Evolutionary conservation across 192 early-diverging fungal genomes (phyloP), one percentile per base, ranked within the genome.

Genomic region (Coemansia sp.): DNA sequence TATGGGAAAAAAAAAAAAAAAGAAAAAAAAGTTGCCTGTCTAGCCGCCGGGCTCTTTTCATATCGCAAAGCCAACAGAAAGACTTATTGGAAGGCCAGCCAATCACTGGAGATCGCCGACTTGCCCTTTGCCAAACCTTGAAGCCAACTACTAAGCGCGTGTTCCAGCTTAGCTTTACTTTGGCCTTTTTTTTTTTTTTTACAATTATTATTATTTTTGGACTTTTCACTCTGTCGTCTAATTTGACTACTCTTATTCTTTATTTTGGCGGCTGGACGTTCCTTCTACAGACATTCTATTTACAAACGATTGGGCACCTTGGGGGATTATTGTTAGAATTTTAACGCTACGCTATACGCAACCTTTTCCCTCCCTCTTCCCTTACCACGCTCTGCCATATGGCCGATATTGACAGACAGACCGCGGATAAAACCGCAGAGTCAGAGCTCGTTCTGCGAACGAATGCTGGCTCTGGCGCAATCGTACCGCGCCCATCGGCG

Each of bases 401-500:
- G 73, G 63, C 73, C 10, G 73, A 68, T 68, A 38, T 67, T 14
- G 63, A 63, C 63, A 69, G 62, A 23, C 58, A 63, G n/a, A 31
- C 59, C 14, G 34, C 68, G 34, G 68, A 70, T 9, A 70, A 57
- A 25, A 7, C 61, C 32, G 42, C 63, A 14, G 64, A 38, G 37
- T 38, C 44, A 19, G 42, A 46, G 23, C 50, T 25, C 11, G 51
- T 67, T 55, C 66, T 67, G 29, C 58, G 37, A n/a, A 23, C 38
- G 45, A 70, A 67, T 25, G 53, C 66, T 21, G 67, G 64, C 46
- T 14, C 76, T 67, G 62, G 58, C 3, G 69, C 63, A n/a, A 70
- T 82, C 53, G 71, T 69, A 15, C 64, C 70, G 6, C 72, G 68
- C 3, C 63, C 75, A 27, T 53, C 74, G 21, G 65, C 75, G 7